Evolutionary conservation across 1,284 basidiomycete species (phyloP).

Genomic region (Marasmius tenuissimus): DNA sequence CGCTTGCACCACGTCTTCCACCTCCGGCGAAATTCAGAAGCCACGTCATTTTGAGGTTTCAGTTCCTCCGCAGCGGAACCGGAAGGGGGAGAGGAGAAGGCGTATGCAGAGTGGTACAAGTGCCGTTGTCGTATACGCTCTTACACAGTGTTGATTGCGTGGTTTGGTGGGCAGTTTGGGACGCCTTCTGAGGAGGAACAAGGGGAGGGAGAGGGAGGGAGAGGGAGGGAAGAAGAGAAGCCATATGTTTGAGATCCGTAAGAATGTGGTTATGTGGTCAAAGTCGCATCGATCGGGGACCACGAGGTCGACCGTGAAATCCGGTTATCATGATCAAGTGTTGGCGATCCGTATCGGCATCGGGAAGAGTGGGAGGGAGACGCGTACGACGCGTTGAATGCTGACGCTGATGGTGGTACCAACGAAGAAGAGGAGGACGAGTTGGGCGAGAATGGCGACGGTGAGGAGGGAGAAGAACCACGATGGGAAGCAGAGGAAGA

Average conservation of each 20-base stretch:
- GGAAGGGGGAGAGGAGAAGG: constrained; percentile 37
- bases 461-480: constrained; percentile 38
- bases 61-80: constrained; percentile 43
- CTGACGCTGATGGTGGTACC: constrained; percentile 29
- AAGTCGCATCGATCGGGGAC: constrained; percentile 48
- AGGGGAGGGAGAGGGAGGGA: constrained; percentile 26
- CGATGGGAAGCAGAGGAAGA: constrained; percentile 69
- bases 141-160: constrained; percentile 60
- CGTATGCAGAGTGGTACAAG: constrained; percentile 63
- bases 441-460: constrained; percentile 27
- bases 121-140: constrained; percentile 70
- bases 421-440: constrained; percentile 21
- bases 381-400: constrained; percentile 19
- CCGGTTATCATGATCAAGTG: constrained; percentile 60
- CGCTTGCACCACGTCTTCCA: constrained; percentile 26
- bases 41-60: constrained; percentile 68
- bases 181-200: constrained; percentile 16
- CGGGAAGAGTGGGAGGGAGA: constrained; percentile 18
- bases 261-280: constrained; percentile 40
- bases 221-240: no score
- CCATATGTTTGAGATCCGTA: constrained; percentile 62
- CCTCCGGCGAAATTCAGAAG: constrained; percentile 40
- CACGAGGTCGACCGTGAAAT: constrained; percentile 45
- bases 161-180: constrained; percentile 43
- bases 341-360: constrained; percentile 55